Base-by-base conservation (phyloP, 2,329 filamentous ascomycete species). In the Didymella pinodella region DNA sequence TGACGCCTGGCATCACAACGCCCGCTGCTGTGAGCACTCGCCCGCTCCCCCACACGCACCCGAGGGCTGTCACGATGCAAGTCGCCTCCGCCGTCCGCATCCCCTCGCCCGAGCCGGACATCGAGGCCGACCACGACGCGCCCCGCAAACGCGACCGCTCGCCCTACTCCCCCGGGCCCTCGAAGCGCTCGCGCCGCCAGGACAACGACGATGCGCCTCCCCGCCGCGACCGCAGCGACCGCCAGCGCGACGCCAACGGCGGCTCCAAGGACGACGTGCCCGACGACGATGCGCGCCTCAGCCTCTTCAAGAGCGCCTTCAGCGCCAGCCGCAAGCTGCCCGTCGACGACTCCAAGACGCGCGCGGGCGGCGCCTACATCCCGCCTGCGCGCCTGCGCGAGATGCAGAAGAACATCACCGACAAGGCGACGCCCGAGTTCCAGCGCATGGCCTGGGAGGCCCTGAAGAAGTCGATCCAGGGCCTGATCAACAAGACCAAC, bases 381-480 rank as follows among this genome's bases (percentile, higher is more conserved):
- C 95, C 95, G 20, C 95, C 95, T 0, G 94, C 94, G 51, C 86
- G 92, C 68, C 83, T 99, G 73, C 88, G 93, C 68, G 94, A 94
- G 38, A 86, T 99, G 61, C 95, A 99, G 81, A 92, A 93, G 52
- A 93, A 97, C 79, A 97, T 99, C 77, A 97, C 93, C 62, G 95
- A 99, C 81, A 97, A 96, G 83, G 89, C 86, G 54, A 96, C 90
- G 78, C 96, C 97, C 79, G 95, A 98, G 80, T 98, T 97, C 75
- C 95, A 98, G 84, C 91, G 95, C 70, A 96, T 99, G 92, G 93
- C 93, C 8, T 99, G 95, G 95, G 95, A 99, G 79, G 94, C 94
- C 12, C 82, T 99, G 73, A 99, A 99, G 82, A 99, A 99, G 83
- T 95, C 91, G 48, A 97, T 99, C 80, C 98, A 99, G 75, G 95